These are phyloP conservation scores for Dalbergia cultrata DNA, from an alignment of 306 rosid species.

Conservation along the genomic window DNA sequence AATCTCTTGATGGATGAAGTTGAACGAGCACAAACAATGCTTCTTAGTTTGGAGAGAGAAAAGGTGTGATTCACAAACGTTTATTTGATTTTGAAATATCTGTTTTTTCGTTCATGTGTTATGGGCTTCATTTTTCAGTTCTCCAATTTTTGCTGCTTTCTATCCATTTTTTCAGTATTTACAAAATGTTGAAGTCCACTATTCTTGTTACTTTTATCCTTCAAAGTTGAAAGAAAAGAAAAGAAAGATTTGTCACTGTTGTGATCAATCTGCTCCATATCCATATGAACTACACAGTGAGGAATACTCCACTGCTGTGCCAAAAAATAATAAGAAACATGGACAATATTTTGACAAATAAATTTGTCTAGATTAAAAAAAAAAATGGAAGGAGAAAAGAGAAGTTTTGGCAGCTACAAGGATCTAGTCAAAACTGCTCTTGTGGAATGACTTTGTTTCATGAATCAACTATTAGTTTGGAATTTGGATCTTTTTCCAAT, in stretches of 20 bases:
- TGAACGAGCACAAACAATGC: slow-evolving; percentile 64
- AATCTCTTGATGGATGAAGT: slow-evolving; percentile 73
- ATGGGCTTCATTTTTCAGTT: background rate
- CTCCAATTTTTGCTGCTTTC: slow-evolving; percentile 13
- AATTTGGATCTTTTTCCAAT: background rate
- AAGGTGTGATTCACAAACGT: slow-evolving; percentile 50
- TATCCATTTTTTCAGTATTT: too few relatives aligned
- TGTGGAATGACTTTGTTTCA: background rate
- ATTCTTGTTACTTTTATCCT: too few relatives aligned
- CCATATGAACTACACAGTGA: background rate
- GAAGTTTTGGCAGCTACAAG: background rate
- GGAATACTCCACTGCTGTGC: slow-evolving; percentile 15
- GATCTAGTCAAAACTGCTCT: background rate
- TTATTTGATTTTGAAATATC: slow-evolving; percentile 37
- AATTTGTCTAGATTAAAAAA: slow-evolving; percentile 11
- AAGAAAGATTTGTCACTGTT: too few relatives aligned
- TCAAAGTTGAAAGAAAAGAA: too few relatives aligned
- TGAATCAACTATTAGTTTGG: background rate
- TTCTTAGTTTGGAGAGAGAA: slow-evolving; percentile 64
- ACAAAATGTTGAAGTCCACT: too few relatives aligned
- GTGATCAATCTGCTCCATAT: background rate
- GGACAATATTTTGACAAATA: background rate
- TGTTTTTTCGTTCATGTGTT: slow-evolving; percentile 15
- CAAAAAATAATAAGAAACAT: background rate
- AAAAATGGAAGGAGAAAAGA: background rate